Base-by-base conservation (phyloP, 257 asterid species). In the Paulownia fortunei region DNA sequence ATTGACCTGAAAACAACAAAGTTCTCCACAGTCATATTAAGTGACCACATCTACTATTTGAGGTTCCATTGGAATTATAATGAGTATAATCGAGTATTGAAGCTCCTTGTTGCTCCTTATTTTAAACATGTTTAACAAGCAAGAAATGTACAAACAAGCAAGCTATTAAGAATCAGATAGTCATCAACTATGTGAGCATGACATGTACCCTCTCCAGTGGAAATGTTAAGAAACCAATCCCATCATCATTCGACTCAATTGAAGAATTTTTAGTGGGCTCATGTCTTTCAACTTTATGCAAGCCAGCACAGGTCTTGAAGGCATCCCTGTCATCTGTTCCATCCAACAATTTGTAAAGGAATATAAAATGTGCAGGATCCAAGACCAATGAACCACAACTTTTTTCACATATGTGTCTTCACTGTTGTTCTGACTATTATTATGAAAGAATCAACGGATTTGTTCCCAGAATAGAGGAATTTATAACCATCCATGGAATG, bases 121-220 rank as follows among this genome's bases (percentile, higher is more conserved):
- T 24, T 8, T 55, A 49, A 46, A 62, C 11, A 58, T 79, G 37
- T 18, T 62, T 34, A 39, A 58, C 52, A 75, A 51, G 72, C 16
- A 68, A 24, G 34, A 32, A 68, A 74, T 26, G 72, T 76, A 82
- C 36, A 46, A 69, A 24, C 71, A 75, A 60, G 76, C 70, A 84
- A 59, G 79, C 42, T 46, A 46, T 66, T 49, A 61, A 70, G 75
- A 76, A 77, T 34, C 12, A 32, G 72, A 51, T 63, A n/a, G n/a
- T n/a, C n/a, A n/a, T 55, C 6, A 54, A 59, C 61, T 12, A 62
- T 68, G 11, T 13, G 51, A 67, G 65, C 41, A 60, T 47, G 55
- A 12, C 37, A 27, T 9, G 36, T 86, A 94, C 98, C 97, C 85
- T 90, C 83, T 82, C 79, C 34, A 89, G 72, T 59, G 85, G 87